A percentile compares a stretch with the other conserved stretches of the same genome.
phyloP scores from a whole-genome alignment of 441 rosid genomes.

The Euphorbia corollata region DNA sequence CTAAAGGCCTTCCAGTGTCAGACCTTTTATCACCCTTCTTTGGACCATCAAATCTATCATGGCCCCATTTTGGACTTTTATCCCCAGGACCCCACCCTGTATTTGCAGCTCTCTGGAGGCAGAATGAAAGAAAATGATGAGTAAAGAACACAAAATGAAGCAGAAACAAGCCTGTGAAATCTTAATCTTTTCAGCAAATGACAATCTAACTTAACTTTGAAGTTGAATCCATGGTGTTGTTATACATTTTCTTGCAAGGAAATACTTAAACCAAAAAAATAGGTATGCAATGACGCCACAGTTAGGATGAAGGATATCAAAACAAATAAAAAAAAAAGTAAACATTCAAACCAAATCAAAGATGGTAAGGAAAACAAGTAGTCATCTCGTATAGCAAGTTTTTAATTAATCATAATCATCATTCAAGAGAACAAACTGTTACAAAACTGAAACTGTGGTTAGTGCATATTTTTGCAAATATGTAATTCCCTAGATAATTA shows the following conservation, averaged over 20 bases:
- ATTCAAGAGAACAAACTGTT: not conserved
- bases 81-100: conserved; percentile 85
- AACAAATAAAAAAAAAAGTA: not conserved
- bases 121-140: conserved; percentile 17
- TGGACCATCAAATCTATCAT: conserved; percentile 55
- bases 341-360: not conserved
- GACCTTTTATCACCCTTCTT: conserved; percentile 32
- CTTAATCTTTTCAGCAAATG: not conserved
- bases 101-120: conserved; percentile 81
- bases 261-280: not conserved
- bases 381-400: not conserved
- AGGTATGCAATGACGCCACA: not conserved
- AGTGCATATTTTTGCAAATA: not conserved
- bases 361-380: not conserved
- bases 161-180: not conserved
- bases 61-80: conserved; percentile 53
- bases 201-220: not conserved
- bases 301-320: not conserved
- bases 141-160: not conserved
- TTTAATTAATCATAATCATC: conserved; percentile 5
- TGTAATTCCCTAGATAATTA: not conserved
- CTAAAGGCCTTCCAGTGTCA: conserved; percentile 29
- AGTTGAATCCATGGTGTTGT: not conserved
- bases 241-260: not conserved
- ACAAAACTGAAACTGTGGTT: conserved; percentile 6